These are phyloP conservation scores for Magnolia kwangsiensis DNA, from an alignment of 164 flowering plant species.

Conservation along the genomic window DNA sequence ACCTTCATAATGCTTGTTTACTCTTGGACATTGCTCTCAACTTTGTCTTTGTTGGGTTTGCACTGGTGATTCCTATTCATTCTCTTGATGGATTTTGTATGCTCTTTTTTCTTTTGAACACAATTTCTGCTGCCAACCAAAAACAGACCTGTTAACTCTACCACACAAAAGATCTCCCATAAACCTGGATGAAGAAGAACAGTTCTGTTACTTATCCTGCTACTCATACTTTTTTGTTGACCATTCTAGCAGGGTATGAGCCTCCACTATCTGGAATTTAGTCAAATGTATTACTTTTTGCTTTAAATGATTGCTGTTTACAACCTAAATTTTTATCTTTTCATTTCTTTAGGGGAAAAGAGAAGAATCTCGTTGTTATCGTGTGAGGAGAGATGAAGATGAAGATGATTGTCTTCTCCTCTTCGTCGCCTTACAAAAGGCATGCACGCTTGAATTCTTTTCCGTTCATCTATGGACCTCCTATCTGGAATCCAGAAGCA, in stretches of 20 bases:
- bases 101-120: no score
- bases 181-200: no score
- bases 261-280: neutral
- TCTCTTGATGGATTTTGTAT: no score
- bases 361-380: neutral
- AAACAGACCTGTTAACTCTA: no score
- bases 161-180: no score
- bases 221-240: neutral
- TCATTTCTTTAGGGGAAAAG: neutral
- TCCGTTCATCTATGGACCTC: neutral
- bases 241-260: neutral
- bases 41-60: no score
- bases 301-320: neutral
- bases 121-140: no score
- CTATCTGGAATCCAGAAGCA: neutral
- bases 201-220: no score
- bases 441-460: neutral
- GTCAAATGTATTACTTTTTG: neutral
- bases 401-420: neutral
- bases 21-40: no score
- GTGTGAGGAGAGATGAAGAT: neutral
- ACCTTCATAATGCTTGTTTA: no score
- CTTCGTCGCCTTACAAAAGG: neutral
- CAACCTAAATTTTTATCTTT: neutral
- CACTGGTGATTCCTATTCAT: no score